Evolutionary conservation across 495 filamentous ascomycete genomes (phyloP), one percentile per base, ranked within the genome.

Genomic region (Poronia punctata): DNA sequence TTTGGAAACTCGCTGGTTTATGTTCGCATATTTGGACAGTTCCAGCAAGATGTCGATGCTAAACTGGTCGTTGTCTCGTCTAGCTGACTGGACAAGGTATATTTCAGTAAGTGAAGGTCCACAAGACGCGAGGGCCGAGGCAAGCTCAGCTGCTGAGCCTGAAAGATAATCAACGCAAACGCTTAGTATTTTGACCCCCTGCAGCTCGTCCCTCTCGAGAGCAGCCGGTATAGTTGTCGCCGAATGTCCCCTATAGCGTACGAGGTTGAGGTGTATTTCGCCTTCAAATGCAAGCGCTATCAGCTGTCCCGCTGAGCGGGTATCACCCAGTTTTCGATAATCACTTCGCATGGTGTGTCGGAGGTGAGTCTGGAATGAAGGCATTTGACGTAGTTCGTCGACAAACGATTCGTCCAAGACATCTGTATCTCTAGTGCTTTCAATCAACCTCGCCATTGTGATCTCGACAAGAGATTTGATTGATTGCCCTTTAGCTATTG

Each of bases 191-290:
- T 3, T 8, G 4, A 38, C 12, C 3, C 27, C 10, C 10, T 12
- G 10, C 7, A 38, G 11, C 23, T 38, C 35, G 4, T 16, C 23
- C 23, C 16, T 38, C 14, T 27, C 23, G 3, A 38, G 35, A 16
- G 35, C 35, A 7, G 7, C 12, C 9, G 3, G 5, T 23, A 38
- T 26, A 9, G 12, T 5, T n/a, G 16, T 9, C 11, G 14, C 35
- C n/a, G 22, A 17, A 15, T 28, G 2, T 17, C 25, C 25, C 14
- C 9, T 21, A 7, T 5, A 19, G 17, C 14, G 24, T 16, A 29
- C 25, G 25, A 38, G 36, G 15, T 38, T 10, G 5, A 38, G 36
- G 25, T 29, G 24, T 29, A 26, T 38, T 18, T 28, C 21, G 4
- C 8, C 25, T 12, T 28, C 24, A 11, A 38, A 38, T 7, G 36